phyloP scores from a whole-genome alignment of 768 basidiomycete genomes.

The Candolleomyces aberdarensis region DNA sequence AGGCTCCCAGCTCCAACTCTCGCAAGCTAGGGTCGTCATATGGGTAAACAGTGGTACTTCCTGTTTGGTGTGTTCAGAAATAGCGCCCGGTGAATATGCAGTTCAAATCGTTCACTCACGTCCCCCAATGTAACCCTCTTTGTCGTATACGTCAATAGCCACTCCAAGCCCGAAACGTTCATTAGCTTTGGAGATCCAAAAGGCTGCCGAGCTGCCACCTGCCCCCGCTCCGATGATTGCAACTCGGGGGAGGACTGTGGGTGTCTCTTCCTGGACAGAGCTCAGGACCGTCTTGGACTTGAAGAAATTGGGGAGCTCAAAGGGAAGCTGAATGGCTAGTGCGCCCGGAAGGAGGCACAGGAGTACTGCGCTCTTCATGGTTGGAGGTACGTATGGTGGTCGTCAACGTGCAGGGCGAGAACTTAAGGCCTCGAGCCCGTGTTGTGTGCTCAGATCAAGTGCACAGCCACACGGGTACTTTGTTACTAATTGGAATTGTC shows the following conservation, averaged over 20 bases:
- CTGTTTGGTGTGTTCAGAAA: slow-evolving; percentile 33
- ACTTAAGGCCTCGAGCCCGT: neutral
- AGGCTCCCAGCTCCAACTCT: slow-evolving; percentile 80
- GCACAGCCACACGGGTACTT: neutral
- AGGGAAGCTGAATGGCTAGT: slow-evolving; percentile 48
- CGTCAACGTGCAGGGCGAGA: neutral
- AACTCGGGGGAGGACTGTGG: slow-evolving; percentile 45
- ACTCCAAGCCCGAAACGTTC: slow-evolving; percentile 65
- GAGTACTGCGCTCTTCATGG: slow-evolving; percentile 19
- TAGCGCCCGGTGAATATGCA: neutral
- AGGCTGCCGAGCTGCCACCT: slow-evolving; percentile 79
- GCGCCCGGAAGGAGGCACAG: slow-evolving; percentile 29
- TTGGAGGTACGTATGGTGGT: slow-evolving; percentile 7
- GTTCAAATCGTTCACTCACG: slow-evolving; percentile 48
- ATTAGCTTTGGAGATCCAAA: slow-evolving; percentile 79
- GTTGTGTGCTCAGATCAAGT: neutral
- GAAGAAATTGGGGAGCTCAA: slow-evolving; percentile 52
- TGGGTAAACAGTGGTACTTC: slow-evolving; percentile 76
- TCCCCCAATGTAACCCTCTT: slow-evolving; percentile 73
- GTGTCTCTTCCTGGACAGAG: slow-evolving; percentile 8
- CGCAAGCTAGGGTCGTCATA: slow-evolving; percentile 56
- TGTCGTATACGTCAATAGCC: slow-evolving; percentile 84
- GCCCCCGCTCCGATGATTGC: slow-evolving; percentile 93
- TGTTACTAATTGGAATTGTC: neutral
- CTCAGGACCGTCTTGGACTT: slow-evolving; percentile 25